A percentile compares a stretch with the other conserved stretches of the same genome.
These are phyloP conservation scores for Scedosporium apiospermum DNA, from an alignment of 2,329 filamentous ascomycete species.

Conservation along the genomic window DNA sequence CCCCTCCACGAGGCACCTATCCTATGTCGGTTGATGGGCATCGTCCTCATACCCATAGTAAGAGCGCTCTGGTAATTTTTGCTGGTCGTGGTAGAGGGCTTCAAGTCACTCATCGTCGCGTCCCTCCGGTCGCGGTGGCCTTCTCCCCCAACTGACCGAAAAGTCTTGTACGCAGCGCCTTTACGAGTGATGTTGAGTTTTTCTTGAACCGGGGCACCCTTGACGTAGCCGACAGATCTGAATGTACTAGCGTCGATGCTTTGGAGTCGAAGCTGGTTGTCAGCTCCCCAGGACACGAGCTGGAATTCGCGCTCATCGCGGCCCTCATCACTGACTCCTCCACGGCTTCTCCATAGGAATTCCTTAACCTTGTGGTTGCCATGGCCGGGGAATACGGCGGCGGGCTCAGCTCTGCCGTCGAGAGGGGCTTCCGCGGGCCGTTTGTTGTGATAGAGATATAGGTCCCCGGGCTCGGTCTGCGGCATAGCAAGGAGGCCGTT, in stretches of 20 bases:
- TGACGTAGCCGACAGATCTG: conserved; percentile 61
- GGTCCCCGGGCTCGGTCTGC: conserved; percentile 73
- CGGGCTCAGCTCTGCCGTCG: conserved; percentile 37
- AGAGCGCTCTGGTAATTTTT: conserved; percentile 33
- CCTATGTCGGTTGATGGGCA: conserved; percentile 26
- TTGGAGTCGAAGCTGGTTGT: conserved; percentile 73
- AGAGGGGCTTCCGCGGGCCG: conserved; percentile 27
- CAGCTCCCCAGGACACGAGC: conserved; percentile 84
- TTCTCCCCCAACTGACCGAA: conserved; percentile 59
- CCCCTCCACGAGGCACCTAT: conserved; percentile 39
- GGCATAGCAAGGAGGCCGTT: conserved; percentile 83
- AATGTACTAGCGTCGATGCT: conserved; percentile 57
- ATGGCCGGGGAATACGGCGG: conserved; percentile 51
- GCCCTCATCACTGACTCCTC: conserved; percentile 54
- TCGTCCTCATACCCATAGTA: conserved; percentile 33
- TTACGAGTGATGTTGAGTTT: conserved; percentile 68
- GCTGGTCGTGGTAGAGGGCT: conserved; percentile 32
- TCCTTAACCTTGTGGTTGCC: conserved; percentile 70
- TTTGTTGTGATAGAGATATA: conserved; percentile 66
- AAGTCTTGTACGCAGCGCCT: conserved; percentile 78
- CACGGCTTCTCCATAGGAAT: conserved; percentile 80
- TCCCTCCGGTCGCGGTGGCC: conserved; percentile 47
- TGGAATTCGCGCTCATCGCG: conserved; percentile 83
- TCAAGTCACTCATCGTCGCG: conserved; percentile 53
- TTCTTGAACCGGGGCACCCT: conserved; percentile 54